Base-by-base conservation (phyloP, 805 yeast genomes). In the Ogataea kodamae region DNA sequence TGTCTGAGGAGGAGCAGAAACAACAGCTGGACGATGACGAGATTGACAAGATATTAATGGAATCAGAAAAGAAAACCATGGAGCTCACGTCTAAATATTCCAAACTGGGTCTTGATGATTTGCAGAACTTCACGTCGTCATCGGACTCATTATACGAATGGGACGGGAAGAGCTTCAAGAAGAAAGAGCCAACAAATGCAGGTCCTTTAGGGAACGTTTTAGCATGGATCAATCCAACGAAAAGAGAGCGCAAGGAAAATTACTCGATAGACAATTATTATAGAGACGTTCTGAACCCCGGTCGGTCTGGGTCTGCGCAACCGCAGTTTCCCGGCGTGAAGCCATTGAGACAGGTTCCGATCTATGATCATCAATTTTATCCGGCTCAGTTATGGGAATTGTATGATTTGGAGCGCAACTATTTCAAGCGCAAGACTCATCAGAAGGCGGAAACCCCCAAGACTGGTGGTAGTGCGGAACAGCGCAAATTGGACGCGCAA, bases 331-430 rank as follows among this genome's bases (percentile, higher is more conserved):
- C 73, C 7, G 82, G 81, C 2, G 92, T 95, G 11, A 75, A 73
- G 42, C 85, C 94, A 26, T 97, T 97, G 22, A 86, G 81, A 52
- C 92, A 86, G 49, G 65, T 84, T 40, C 78, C 77, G 39, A 67
- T 86, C 23, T 85, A 82, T 54, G 96, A 92, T 53, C 96, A 89
- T 60, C 98, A 92, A 59, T 86, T 92, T 50, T 85, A 73, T 57
- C 87, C 95, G 1, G 70, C 79, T n/a, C 72, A 83, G 52, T 63
- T 92, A 28, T 68, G 74, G 44, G 87, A 82, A 35, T 56, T 92
- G 24, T 78, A 83, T 52, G 95, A 87, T 39, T 72, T 80, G 58
- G 97, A 92, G 54, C 78, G 80, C 48, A 77, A 81, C 37, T 81
- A 77, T 59, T 82, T 72, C 57, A 79, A 84, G 36, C 81, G 86